These are phyloP conservation scores for Debaryomyces coudertii DNA, from an alignment of 1,139 yeast genomes.

Conservation along the genomic window DNA sequence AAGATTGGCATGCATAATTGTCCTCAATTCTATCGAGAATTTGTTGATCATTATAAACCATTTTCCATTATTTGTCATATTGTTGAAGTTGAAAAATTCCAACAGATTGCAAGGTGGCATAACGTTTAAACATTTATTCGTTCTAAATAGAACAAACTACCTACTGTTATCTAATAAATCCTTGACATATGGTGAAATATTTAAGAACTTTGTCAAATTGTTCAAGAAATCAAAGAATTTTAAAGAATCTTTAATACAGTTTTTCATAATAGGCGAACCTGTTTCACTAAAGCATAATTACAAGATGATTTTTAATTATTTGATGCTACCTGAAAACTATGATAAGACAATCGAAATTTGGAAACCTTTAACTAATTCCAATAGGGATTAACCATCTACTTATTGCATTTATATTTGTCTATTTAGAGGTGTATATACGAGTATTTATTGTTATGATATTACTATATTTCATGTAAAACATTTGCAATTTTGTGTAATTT, in stretches of 20 bases:
- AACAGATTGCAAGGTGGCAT: conserved; percentile 92
- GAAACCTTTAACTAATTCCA: conserved; percentile 22
- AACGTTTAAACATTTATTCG: conserved; percentile 36
- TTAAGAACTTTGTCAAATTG: conserved; percentile 36
- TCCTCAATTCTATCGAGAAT: conserved; percentile 61
- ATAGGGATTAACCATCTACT: background rate
- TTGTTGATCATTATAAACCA: conserved; percentile 71
- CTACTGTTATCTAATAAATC: conserved; percentile 42
- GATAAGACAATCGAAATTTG: conserved; percentile 37
- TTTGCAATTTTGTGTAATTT: conserved; percentile 4
- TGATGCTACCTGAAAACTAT: conserved; percentile 46
- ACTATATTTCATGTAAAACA: too few relatives aligned
- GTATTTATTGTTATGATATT: background rate
- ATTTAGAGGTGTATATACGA: background rate
- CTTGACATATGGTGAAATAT: conserved; percentile 42
- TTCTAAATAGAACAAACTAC: conserved; percentile 25
- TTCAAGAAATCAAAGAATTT: conserved; percentile 38
- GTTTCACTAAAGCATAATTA: conserved; percentile 35
- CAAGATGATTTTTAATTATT: conserved; percentile 39
- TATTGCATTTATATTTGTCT: background rate
- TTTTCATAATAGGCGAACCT: conserved; percentile 37
- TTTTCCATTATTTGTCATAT: conserved; percentile 80
- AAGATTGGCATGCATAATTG: conserved; percentile 53
- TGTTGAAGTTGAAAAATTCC: conserved; percentile 79
- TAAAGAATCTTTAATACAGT: conserved; percentile 27